Evolutionary conservation across 495 filamentous ascomycete species (phyloP).

Genomic region (Neurospora sp.): DNA sequence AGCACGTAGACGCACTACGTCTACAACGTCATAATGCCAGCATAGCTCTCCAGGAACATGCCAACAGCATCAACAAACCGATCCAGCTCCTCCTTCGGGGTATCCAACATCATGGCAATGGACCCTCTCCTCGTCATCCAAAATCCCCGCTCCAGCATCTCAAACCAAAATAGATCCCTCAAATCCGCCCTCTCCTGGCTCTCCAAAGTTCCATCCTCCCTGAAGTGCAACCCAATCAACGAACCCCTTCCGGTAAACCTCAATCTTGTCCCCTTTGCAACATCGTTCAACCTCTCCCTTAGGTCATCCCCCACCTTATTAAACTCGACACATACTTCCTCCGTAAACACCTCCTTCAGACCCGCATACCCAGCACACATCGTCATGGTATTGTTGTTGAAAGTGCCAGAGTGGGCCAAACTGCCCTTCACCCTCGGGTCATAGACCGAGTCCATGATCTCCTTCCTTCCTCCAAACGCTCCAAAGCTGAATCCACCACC

Average conservation of each 20-base stretch:
- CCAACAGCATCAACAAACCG: conserved; percentile 26
- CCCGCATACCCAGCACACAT: conserved; percentile 46
- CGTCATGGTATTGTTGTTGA: conserved; percentile 56
- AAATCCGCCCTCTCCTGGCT: conserved; percentile 23
- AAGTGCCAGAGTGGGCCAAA: conserved; percentile 51
- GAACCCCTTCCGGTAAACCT: conserved; percentile 33
- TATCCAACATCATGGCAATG: conserved; percentile 33
- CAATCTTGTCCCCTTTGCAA: conserved; percentile 25
- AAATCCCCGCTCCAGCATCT: conserved; percentile 37
- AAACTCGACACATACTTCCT: conserved; percentile 25
- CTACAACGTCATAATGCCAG: conserved; percentile 12
- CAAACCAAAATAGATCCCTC: conserved; percentile 40
- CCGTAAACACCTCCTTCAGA: conserved; percentile 31
- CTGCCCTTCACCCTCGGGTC: conserved; percentile 31
- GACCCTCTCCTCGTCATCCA: conserved; percentile 37
- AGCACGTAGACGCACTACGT: neutral
- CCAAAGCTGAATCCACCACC: conserved; percentile 55
- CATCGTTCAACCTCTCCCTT: conserved; percentile 18
- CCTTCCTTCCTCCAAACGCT: conserved; percentile 47
- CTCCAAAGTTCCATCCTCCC: conserved; percentile 10
- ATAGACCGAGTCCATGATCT: conserved; percentile 43
- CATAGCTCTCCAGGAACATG: conserved; percentile 14
- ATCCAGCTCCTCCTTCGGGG: conserved; percentile 29
- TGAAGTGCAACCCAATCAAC: conserved; percentile 36
- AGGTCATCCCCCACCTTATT: conserved; percentile 30